phyloP scores from a whole-genome alignment of 2,329 filamentous ascomycete genomes.

The Aureobasidium subglaciale region DNA sequence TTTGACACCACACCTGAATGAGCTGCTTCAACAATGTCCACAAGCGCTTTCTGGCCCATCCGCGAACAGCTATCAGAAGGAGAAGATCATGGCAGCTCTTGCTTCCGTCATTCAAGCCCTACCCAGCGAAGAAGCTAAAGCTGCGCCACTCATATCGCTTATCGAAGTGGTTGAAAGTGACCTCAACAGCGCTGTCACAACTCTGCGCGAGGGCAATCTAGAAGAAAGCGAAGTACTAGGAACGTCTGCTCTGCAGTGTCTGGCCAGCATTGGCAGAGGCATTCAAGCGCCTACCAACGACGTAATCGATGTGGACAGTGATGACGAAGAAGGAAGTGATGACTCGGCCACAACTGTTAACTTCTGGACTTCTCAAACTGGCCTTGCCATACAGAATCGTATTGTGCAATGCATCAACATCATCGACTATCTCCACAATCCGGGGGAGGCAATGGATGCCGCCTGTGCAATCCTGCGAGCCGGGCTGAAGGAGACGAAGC shows the following conservation, averaged over 20 bases:
- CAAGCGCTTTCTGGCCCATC: constrained; percentile 53
- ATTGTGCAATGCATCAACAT: constrained; percentile 46
- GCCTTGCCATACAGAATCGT: constrained; percentile 44
- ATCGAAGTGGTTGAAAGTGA: constrained; percentile 58
- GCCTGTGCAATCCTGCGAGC: constrained; percentile 65
- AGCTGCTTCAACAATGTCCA: constrained; percentile 66
- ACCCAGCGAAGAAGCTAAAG: constrained; percentile 48
- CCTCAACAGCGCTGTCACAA: constrained; percentile 37
- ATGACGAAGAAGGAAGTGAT: constrained; percentile 30
- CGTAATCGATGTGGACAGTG: constrained; percentile 57
- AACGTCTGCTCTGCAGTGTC: constrained; percentile 55
- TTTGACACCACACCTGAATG: constrained; percentile 58
- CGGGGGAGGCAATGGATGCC: constrained; percentile 62
- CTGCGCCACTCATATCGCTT: constrained; percentile 50
- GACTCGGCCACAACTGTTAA: constrained; percentile 23
- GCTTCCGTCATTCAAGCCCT: constrained; percentile 69
- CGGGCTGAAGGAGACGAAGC: constrained; percentile 66
- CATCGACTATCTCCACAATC: constrained; percentile 49
- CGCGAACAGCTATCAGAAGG: constrained; percentile 62
- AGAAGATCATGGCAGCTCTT: constrained; percentile 67
- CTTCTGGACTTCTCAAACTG: constrained; percentile 46
- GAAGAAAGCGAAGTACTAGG: constrained; percentile 39
- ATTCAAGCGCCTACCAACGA: constrained; percentile 62
- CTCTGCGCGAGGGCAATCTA: constrained; percentile 28
- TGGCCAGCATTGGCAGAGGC: constrained; percentile 64